Conservation (phyloP, 164 flowering plant genomes). For the Amborella trichopoda region DNA sequence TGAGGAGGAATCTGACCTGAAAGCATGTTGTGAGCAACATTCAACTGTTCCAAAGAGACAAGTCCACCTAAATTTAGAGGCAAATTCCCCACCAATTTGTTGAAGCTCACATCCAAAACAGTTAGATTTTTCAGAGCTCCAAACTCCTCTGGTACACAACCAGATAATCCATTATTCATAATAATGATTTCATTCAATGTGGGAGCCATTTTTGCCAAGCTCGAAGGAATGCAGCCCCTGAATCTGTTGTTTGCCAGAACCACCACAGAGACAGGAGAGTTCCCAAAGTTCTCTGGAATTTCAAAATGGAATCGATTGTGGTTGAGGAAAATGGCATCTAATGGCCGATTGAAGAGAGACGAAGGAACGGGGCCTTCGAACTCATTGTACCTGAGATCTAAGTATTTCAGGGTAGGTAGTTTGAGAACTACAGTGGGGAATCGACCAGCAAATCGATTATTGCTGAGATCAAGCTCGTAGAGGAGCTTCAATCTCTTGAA, state of each 20-base stretch:
- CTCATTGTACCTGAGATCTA: constrained; percentile 71
- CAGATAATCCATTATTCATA: constrained; percentile 45
- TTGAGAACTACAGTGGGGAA: constrained; percentile 50
- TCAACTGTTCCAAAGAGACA: constrained; percentile 33
- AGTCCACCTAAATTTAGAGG: constrained; percentile 53
- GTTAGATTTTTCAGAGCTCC: constrained; percentile 46
- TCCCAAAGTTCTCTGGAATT: constrained; percentile 29
- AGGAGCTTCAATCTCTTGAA: constrained; percentile 42
- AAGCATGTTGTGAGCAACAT: constrained; percentile 6
- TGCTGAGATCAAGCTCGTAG: constrained; percentile 71
- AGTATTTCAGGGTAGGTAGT: constrained; percentile 41
- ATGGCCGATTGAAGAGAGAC: constrained; percentile 25
- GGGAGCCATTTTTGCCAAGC: constrained; percentile 37
- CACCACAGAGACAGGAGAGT: constrained; percentile 40
- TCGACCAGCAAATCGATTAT: constrained; percentile 59
- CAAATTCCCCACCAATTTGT: constrained; percentile 49
- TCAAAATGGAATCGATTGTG: constrained; percentile 39
- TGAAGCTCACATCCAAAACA: constrained; percentile 62
- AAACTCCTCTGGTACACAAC: constrained; percentile 60
- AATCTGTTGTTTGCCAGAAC: constrained; percentile 72
- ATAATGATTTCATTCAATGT: constrained; percentile 51
- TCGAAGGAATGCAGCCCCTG: constrained; percentile 53
- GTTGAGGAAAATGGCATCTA: constrained; percentile 68
- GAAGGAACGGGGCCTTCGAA: constrained; percentile 72
- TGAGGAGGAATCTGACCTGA: constrained; percentile 50